Conservation (phyloP, 257 asterid species). For the Nicotiana tomentosiformis region DNA sequence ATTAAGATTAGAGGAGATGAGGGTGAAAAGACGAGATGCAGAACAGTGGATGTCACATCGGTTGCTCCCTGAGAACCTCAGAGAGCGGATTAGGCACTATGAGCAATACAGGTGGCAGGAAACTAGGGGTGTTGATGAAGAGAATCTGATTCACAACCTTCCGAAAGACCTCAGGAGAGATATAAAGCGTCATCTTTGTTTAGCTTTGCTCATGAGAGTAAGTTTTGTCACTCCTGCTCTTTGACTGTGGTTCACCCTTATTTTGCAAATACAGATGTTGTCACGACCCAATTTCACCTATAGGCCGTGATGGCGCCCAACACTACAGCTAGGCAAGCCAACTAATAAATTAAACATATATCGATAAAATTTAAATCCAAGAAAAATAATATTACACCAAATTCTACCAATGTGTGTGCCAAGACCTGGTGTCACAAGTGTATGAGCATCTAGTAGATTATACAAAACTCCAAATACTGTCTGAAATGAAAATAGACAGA, state of each 20-base stretch:
- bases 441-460: too few species aligned
- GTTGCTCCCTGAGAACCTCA: slow-evolving; percentile 71
- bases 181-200: slow-evolving; percentile 89
- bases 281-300: too few species aligned
- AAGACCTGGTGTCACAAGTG: too few species aligned
- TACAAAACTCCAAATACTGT: too few species aligned
- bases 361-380: too few species aligned
- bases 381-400: too few species aligned
- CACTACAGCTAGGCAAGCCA: too few species aligned
- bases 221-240: slow-evolving; percentile 19
- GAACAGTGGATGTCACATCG: slow-evolving; percentile 99
- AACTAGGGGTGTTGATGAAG: slow-evolving; percentile 95
- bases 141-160: slow-evolving; percentile 67
- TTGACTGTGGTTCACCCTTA: neutral
- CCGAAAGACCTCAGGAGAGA: slow-evolving; percentile 97
- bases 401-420: too few species aligned
- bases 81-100: slow-evolving; percentile 74
- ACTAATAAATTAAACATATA: too few species aligned
- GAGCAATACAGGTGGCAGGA: slow-evolving; percentile 98
- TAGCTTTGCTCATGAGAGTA: slow-evolving; percentile 80
- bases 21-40: slow-evolving; percentile 94
- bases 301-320: too few species aligned
- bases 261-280: neutral
- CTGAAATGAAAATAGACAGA: too few species aligned
- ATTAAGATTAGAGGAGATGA: slow-evolving; percentile 86